phyloP scores from a whole-genome alignment of 2,329 filamentous ascomycete genomes.

The Aspergillus proliferans region DNA sequence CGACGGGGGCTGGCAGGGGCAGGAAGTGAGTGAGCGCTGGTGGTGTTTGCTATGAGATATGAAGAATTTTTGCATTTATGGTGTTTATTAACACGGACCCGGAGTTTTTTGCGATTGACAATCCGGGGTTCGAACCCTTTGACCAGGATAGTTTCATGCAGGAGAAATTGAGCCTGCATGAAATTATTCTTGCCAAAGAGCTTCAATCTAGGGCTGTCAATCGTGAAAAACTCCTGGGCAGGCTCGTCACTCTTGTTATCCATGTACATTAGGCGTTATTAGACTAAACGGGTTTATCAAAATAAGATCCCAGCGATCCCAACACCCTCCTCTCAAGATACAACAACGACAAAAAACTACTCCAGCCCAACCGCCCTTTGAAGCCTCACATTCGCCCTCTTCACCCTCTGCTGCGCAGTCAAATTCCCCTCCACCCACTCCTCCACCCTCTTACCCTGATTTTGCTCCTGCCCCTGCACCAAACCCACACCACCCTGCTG shows the following conservation, averaged over 20 bases:
- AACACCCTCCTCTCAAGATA: neutral
- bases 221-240: too few species aligned
- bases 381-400: slow-evolving; percentile 12
- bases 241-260: neutral
- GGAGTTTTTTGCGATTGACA: too few species aligned
- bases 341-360: neutral
- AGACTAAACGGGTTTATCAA: too few species aligned
- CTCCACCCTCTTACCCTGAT: neutral
- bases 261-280: neutral
- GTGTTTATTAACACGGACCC: neutral
- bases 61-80: neutral
- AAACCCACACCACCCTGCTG: neutral
- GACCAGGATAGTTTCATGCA: too few species aligned
- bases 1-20: slow-evolving; percentile 17
- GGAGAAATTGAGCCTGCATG: too few species aligned
- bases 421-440: neutral
- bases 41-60: slow-evolving; percentile 10
- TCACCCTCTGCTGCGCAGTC: slow-evolving; percentile 1
- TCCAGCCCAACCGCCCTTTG: slow-evolving; percentile 5
- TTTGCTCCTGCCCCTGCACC: neutral
- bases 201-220: too few species aligned
- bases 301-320: neutral
- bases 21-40: slow-evolving; percentile 18
- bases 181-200: too few species aligned
- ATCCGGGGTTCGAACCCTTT: too few species aligned